Evolutionary conservation across 768 basidiomycete genomes (phyloP).

Genomic region (Hygrophorus russula): DNA sequence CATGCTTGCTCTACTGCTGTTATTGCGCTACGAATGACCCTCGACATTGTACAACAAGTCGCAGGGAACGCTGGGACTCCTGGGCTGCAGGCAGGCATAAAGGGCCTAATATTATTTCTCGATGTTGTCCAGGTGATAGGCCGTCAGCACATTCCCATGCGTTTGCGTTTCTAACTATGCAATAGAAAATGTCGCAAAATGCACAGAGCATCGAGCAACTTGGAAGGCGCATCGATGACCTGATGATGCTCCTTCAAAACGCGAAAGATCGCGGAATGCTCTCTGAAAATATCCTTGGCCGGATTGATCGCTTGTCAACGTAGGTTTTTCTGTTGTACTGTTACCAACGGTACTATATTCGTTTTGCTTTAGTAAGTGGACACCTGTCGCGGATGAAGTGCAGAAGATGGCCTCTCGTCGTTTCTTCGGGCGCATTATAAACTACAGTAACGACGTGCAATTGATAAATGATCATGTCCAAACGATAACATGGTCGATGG

Average conservation of each 20-base stretch:
- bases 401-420: not conserved
- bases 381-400: not conserved
- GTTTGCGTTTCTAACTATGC: not conserved
- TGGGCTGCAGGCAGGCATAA: not conserved
- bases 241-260: not conserved
- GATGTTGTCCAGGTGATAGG: not conserved
- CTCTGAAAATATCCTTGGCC: not conserved
- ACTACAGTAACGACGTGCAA: not conserved
- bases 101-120: not conserved
- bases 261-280: not conserved
- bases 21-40: not conserved
- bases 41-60: not conserved
- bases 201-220: constrained; percentile 3
- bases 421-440: not conserved
- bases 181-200: constrained; percentile 5
- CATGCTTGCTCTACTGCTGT: not conserved
- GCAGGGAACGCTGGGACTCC: constrained; percentile 1
- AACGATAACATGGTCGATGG: constrained; percentile 1
- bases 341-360: not conserved
- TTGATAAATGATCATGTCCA: not conserved
- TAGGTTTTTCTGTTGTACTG: not conserved
- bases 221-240: not conserved
- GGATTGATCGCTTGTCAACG: not conserved
- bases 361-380: not conserved
- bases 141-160: not conserved